These are phyloP conservation scores for Trichosporon inkin DNA, from an alignment of 1,284 basidiomycete species.

Conservation along the genomic window DNA sequence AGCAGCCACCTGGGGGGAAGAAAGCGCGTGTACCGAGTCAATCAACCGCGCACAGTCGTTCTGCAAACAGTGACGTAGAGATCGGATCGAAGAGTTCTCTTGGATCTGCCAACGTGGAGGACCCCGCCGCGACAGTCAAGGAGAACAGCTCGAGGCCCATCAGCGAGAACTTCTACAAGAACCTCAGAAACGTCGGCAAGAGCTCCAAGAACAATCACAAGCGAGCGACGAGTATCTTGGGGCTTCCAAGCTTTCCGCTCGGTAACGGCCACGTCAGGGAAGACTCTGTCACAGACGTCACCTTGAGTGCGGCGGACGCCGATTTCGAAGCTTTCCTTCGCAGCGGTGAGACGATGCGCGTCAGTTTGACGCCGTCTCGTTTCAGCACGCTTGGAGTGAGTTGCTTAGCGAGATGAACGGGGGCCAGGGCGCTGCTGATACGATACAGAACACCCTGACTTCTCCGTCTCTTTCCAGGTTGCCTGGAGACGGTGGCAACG, in stretches of 20 bases:
- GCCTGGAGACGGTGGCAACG: neutral
- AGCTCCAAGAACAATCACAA: conserved; percentile 10
- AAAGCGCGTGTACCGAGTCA: neutral
- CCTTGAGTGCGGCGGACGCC: conserved; percentile 51
- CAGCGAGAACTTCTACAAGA: conserved; percentile 16
- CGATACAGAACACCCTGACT: conserved; percentile 7
- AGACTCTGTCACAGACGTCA: conserved; percentile 8
- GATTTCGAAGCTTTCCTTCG: conserved; percentile 88
- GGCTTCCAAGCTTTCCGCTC: neutral
- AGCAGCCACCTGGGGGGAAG: neutral
- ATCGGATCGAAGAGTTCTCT: neutral
- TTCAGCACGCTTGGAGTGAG: conserved; percentile 83
- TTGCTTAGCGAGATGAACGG: neutral
- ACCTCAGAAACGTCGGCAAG: conserved; percentile 13
- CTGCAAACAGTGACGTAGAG: neutral
- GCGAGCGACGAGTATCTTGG: conserved; percentile 12
- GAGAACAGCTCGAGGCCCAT: conserved; percentile 8
- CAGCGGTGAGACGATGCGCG: conserved; percentile 83
- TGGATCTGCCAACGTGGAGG: neutral
- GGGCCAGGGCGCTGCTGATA: neutral
- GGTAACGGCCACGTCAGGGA: conserved; percentile 5
- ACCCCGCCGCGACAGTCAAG: neutral
- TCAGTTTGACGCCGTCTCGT: conserved; percentile 88
- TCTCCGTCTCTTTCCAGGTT: neutral
- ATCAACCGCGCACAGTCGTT: neutral